phyloP scores from a whole-genome alignment of 305 asterid genomes.

The Euphrasia arctica region DNA sequence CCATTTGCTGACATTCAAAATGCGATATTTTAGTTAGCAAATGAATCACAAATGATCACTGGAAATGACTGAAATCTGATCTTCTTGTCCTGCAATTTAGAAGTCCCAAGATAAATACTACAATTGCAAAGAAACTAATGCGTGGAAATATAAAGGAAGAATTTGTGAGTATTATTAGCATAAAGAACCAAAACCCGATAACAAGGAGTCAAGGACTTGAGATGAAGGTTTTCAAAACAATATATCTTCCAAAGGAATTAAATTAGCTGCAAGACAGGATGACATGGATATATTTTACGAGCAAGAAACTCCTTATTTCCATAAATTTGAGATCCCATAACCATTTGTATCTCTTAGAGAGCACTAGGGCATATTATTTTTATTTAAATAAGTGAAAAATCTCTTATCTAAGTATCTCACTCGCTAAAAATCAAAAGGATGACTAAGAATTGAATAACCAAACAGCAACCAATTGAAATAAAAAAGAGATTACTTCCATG shows the following conservation, averaged over 20 bases:
- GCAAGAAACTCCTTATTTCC: slow-evolving; percentile 8
- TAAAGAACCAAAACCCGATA: slow-evolving; percentile 17
- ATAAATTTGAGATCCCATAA: slow-evolving; percentile 10
- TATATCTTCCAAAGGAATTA: slow-evolving; percentile 18
- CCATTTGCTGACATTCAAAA: slow-evolving; percentile 83
- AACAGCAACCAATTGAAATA: slow-evolving; percentile 12
- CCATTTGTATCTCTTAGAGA: slow-evolving; percentile 15
- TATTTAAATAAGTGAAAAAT: slow-evolving; percentile 8
- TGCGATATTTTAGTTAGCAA: slow-evolving; percentile 68
- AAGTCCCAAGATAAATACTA: slow-evolving; percentile 22
- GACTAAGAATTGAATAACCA: background rate
- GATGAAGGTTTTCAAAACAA: slow-evolving; percentile 8
- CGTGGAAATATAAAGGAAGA: slow-evolving; percentile 5
- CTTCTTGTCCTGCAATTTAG: slow-evolving; percentile 59
- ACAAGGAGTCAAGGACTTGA: slow-evolving; percentile 15
- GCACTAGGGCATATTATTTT: slow-evolving; percentile 1
- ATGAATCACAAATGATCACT: slow-evolving; percentile 66
- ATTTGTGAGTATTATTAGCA: slow-evolving; percentile 1
- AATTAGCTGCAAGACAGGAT: slow-evolving; percentile 9
- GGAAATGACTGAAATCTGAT: slow-evolving; percentile 60
- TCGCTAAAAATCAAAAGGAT: slow-evolving; percentile 4
- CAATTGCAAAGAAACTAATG: slow-evolving; percentile 24
- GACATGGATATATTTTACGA: background rate
- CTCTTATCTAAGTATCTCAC: slow-evolving; percentile 3
- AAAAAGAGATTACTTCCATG: slow-evolving; percentile 10